Evolutionary conservation across 805 yeast genomes (phyloP).

Genomic region (Henningerozyma blattae): DNA sequence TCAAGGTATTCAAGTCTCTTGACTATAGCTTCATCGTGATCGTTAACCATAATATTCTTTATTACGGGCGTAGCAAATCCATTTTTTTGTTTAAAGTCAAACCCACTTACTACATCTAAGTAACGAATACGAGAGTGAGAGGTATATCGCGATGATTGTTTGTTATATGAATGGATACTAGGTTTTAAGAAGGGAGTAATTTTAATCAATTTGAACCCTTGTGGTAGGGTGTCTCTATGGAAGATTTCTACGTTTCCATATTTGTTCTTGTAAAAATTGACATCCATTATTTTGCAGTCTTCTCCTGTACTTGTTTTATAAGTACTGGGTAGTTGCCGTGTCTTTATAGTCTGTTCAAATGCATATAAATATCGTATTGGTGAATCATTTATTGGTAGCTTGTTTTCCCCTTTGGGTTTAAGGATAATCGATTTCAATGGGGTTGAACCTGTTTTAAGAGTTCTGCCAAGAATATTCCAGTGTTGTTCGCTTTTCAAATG

Average conservation of each 20-base stretch:
- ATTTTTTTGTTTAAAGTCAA: conserved; percentile 15
- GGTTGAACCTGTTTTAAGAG: conserved; percentile 3
- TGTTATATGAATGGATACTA: not conserved
- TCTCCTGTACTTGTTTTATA: conserved; percentile 3
- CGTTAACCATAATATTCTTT: conserved; percentile 9
- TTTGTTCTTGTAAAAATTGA: conserved; percentile 10
- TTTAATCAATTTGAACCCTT: conserved; percentile 9
- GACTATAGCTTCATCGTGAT: conserved; percentile 5
- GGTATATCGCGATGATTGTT: not conserved
- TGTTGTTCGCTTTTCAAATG: conserved; percentile 14
- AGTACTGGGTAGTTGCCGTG: conserved; percentile 8
- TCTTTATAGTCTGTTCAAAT: conserved; percentile 13
- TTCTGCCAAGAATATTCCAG: conserved; percentile 19
- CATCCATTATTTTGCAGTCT: conserved; percentile 4
- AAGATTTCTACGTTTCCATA: conserved; percentile 17
- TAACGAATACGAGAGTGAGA: conserved; percentile 4
- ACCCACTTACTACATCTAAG: conserved; percentile 18
- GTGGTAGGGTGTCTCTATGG: conserved; percentile 7
- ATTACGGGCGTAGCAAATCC: conserved; percentile 17
- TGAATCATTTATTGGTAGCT: conserved; percentile 1
- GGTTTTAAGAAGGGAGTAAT: not conserved
- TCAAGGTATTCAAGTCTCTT: conserved; percentile 1
- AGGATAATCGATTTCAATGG: conserved; percentile 5
- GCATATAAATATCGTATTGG: conserved; percentile 13
- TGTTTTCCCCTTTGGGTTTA: conserved; percentile 3